phyloP scores from a whole-genome alignment of 1,284 basidiomycete genomes.

The Apiotrichum porosum region DNA sequence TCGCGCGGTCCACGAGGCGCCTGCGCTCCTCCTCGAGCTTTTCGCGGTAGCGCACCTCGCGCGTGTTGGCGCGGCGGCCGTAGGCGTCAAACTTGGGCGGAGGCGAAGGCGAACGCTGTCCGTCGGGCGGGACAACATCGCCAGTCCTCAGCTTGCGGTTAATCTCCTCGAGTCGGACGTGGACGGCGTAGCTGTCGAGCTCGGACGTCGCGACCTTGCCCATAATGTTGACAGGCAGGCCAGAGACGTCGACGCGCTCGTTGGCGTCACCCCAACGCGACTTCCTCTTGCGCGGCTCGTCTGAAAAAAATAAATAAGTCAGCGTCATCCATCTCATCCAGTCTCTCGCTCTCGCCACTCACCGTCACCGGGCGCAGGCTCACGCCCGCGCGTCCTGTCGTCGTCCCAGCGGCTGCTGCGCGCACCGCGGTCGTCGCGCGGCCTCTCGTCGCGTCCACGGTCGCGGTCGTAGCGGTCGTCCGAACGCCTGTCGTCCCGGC shows the following conservation, averaged over 20 bases:
- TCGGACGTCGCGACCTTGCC: conserved; percentile 87
- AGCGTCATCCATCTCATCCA: conserved; percentile 33
- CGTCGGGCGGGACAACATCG: conserved; percentile 91
- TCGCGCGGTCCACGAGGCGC: conserved; percentile 84
- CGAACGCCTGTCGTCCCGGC: conserved; percentile 13
- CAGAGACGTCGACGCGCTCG: conserved; percentile 73
- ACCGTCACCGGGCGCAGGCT: conserved; percentile 31
- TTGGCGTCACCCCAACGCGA: conserved; percentile 91
- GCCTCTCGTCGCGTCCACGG: too few relatives aligned
- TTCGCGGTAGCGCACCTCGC: conserved; percentile 95
- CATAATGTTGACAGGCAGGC: conserved; percentile 84
- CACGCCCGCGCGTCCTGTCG: conserved; percentile 22
- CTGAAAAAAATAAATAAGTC: conserved; percentile 53
- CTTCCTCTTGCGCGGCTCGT: conserved; percentile 82
- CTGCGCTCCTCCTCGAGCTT: conserved; percentile 97
- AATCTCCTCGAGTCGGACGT: conserved; percentile 93
- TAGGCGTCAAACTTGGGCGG: conserved; percentile 96
- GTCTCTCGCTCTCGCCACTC: conserved; percentile 21
- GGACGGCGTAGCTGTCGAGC: conserved; percentile 92
- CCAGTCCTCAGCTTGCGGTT: conserved; percentile 88
- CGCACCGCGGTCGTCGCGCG: conserved; percentile 11
- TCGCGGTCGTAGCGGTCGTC: conserved; percentile 22
- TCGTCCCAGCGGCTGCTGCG: conserved; percentile 27
- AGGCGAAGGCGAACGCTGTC: conserved; percentile 90
- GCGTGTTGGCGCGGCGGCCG: conserved; percentile 94